Evolutionary conservation across 495 filamentous ascomycete species (phyloP).

Genomic region (Endocarpon pusillum): DNA sequence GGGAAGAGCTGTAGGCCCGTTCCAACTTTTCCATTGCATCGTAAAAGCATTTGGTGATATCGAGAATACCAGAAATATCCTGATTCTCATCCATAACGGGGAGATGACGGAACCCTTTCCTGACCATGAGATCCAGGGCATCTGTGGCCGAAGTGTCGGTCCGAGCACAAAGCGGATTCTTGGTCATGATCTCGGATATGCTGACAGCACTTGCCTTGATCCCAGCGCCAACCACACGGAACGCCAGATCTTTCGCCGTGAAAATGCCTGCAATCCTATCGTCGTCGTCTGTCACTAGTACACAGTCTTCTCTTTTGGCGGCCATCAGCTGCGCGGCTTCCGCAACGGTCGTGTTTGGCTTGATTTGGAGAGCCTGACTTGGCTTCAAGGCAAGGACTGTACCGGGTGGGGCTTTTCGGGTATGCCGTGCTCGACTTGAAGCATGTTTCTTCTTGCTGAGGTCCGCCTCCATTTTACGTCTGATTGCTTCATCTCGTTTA

Average conservation of each 20-base stretch:
- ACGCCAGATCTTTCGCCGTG: constrained; percentile 96
- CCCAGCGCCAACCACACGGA: constrained; percentile 88
- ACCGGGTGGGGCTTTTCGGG: constrained; percentile 85
- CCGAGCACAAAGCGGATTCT: constrained; percentile 91
- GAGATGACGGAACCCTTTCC: constrained; percentile 92
- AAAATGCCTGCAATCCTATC: constrained; percentile 97
- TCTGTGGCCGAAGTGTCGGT: constrained; percentile 98
- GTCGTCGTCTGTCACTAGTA: constrained; percentile 96
- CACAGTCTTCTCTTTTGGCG: constrained; percentile 95
- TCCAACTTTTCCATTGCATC: constrained; percentile 99
- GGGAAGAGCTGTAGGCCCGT: constrained; percentile 86
- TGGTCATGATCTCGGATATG: constrained; percentile 98
- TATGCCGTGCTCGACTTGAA: constrained; percentile 56
- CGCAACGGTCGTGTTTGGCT: constrained; percentile 82
- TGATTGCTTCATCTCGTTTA: constrained; percentile 97
- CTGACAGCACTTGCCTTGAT: constrained; percentile 77
- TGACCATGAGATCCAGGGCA: constrained; percentile 91
- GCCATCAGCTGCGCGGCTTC: constrained; percentile 98
- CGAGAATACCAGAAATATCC: constrained; percentile 92
- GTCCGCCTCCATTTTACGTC: constrained; percentile 88
- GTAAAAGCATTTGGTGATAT: constrained; percentile 99
- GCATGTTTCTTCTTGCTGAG: constrained; percentile 91
- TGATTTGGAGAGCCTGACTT: constrained; percentile 92
- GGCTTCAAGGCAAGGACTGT: constrained; percentile 90
- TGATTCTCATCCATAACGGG: constrained; percentile 99